Conservation (phyloP, 495 filamentous ascomycete genomes). For the Parmelia sp. region DNA sequence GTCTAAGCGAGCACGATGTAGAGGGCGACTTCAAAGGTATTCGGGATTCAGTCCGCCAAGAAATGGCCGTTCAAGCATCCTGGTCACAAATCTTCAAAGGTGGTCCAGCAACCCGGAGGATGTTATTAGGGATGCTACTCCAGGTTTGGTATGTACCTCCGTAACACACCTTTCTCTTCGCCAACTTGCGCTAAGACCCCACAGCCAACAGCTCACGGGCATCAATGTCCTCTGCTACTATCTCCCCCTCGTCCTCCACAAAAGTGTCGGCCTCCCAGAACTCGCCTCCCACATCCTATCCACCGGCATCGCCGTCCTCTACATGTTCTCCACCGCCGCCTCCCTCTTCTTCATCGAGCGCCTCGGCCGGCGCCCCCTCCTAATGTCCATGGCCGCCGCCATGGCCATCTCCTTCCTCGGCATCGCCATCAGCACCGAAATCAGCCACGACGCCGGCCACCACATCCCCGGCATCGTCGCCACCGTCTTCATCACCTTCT, state of each 20-base stretch:
- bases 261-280: slow-evolving; percentile 54
- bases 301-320: slow-evolving; percentile 69
- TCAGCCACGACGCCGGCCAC: slow-evolving; percentile 22
- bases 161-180: neutral
- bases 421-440: slow-evolving; percentile 26
- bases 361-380: slow-evolving; percentile 61
- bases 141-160: slow-evolving; percentile 13
- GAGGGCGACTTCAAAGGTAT: slow-evolving; percentile 42
- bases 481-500: slow-evolving; percentile 51
- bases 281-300: slow-evolving; percentile 76
- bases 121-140: slow-evolving; percentile 21
- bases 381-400: slow-evolving; percentile 52
- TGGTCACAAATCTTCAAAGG: slow-evolving; percentile 21
- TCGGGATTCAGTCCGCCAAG: slow-evolving; percentile 19
- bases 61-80: slow-evolving; percentile 20
- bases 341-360: slow-evolving; percentile 75
- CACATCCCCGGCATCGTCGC: slow-evolving; percentile 33
- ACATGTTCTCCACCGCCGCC: slow-evolving; percentile 63
- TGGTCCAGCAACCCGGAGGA: slow-evolving; percentile 18
- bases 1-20: slow-evolving; percentile 33
- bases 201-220: slow-evolving; percentile 45
- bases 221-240: slow-evolving; percentile 59
- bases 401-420: slow-evolving; percentile 33
- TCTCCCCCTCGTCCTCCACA: slow-evolving; percentile 52
- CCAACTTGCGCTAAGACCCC: neutral